Evolutionary conservation across 2,329 filamentous ascomycete genomes (phyloP), one percentile per base, ranked within the genome.

Genomic region (Botryosphaeria dothidea): DNA sequence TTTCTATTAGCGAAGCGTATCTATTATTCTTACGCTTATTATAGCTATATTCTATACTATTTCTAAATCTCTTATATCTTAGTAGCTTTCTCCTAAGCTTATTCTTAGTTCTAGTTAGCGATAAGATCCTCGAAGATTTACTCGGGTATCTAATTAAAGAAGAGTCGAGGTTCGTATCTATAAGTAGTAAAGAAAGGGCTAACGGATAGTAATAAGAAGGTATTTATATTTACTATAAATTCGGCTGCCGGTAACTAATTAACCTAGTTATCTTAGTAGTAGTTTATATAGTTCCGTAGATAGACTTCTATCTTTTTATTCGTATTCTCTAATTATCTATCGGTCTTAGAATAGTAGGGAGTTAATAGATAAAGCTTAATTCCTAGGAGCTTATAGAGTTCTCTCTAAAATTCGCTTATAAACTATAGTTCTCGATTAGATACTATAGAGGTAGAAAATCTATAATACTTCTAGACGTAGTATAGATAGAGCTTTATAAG

Each of bases 341-440:
- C 66, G 1, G 67, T 72, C 54, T 72, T 43, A 2, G 67, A 66
- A 58, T 72, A 65, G 51, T 66, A 71, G 11, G 68, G 68, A 3
- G 68, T 72, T n/a, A n/a, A n/a, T n/a, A n/a, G n/a, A 2, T 67
- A 71, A 2, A 70, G 52, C 38, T 62, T 67, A 1, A 46, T 21
- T 9, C 62, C 38, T 15, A 67, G 31, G 8, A 69, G 60, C n/a
- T n/a, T n/a, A n/a, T n/a, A n/a, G n/a, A n/a, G n/a, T n/a, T n/a
- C n/a, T n/a, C n/a, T n/a, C n/a, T n/a, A 70, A 34, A 71, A 67
- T 3, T 60, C 31, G 3, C 43, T 54, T 1, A 34, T 64, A 38
- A 72, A 72, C 52, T 68, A 66, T 0, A 48, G 21, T 13, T 65
- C 68, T 31, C 66, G 17, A 45, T 71, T 67, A 0, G 65, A 68